These are phyloP conservation scores for Mucor velutinosus DNA, from an alignment of 371 early-diverging fungal genomes.

Conservation along the genomic window DNA sequence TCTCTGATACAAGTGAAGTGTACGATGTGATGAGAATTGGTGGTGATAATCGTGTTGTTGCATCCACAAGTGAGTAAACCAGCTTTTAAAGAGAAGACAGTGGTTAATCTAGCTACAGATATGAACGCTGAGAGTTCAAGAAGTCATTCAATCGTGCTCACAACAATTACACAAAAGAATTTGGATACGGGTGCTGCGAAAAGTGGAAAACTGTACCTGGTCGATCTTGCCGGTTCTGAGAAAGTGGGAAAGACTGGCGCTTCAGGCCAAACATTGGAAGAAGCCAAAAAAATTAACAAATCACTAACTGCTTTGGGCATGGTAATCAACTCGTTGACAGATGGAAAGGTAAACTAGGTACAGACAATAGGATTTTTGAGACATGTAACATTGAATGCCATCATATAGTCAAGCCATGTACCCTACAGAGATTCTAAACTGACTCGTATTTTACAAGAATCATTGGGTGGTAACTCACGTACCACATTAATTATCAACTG, in stretches of 20 bases:
- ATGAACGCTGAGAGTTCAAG: slow-evolving; percentile 98
- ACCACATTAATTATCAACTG: slow-evolving; percentile 97
- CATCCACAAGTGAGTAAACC: slow-evolving; percentile 75
- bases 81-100: slow-evolving; percentile 26
- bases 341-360: slow-evolving; percentile 72
- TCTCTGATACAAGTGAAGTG: slow-evolving; percentile 89
- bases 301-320: slow-evolving; percentile 93
- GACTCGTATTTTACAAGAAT: slow-evolving; percentile 98
- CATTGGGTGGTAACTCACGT: slow-evolving; percentile 96
- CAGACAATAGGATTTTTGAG: neutral
- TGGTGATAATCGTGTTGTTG: slow-evolving; percentile 86
- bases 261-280: slow-evolving; percentile 97
- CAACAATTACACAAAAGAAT: slow-evolving; percentile 94
- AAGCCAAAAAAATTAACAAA: slow-evolving; percentile 99
- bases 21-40: slow-evolving; percentile 95
- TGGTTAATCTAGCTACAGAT: slow-evolving; percentile 46
- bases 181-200: slow-evolving; percentile 86
- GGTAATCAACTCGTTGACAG: slow-evolving; percentile 89
- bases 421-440: slow-evolving; percentile 99
- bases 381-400: neutral
- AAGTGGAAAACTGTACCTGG: slow-evolving; percentile 91
- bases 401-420: slow-evolving; percentile 83
- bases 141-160: slow-evolving; percentile 96
- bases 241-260: slow-evolving; percentile 98
- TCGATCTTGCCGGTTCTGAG: slow-evolving; percentile 99